Evolutionary conservation across 192 early-diverging fungal species (phyloP), one percentile per base, ranked within the genome.

Genomic region (Backusella macrospora): DNA sequence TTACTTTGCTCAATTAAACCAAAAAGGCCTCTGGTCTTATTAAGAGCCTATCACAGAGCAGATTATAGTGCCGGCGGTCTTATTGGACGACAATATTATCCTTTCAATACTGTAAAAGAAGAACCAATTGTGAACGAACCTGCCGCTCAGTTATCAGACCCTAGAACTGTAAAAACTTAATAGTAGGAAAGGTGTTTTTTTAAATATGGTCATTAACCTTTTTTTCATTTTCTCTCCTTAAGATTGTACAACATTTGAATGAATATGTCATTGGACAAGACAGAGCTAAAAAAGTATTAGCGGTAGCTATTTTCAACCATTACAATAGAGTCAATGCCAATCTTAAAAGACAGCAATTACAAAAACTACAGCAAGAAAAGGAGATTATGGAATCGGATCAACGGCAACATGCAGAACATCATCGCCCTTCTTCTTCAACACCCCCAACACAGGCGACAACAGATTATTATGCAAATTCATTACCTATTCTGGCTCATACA

Each of bases 241-340:
- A 93, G 90, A 91, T 93, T 74, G 88, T 90, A 64, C 85, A 90
- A 46, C 90, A 93, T 68, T 69, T 96, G 79, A 90, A 96, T 82
- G 91, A 94, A 49, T 93, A 93, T 77, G 90, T 96, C 7, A 93
- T 96, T 72, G 94, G 94, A 15, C 95, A 96, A 79, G 92, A 92
- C 43, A 83, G 87, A 23, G 88, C 94, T 21, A 96, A 96, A 78
- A 91, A 91, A 81, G 91, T 89, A 12, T 76, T 96, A 46, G 84
- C 95, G 1, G 94, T 95, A 3, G 93, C 95, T 12, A 90, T 96
- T 7, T 93, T 92, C 78, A 94, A 94, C 76, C 95, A 96, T 76
- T 94, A 96, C 80, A 87, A 84, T 21, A 85, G 94, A 7, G 86
- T 95, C 9, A 82, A 85, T 5, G 88, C 90, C 23, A 96, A 96